Evolutionary conservation across 192 early-diverging fungal genomes (phyloP).

Genomic region (Gaertneriomyces semiglobifer): DNA sequence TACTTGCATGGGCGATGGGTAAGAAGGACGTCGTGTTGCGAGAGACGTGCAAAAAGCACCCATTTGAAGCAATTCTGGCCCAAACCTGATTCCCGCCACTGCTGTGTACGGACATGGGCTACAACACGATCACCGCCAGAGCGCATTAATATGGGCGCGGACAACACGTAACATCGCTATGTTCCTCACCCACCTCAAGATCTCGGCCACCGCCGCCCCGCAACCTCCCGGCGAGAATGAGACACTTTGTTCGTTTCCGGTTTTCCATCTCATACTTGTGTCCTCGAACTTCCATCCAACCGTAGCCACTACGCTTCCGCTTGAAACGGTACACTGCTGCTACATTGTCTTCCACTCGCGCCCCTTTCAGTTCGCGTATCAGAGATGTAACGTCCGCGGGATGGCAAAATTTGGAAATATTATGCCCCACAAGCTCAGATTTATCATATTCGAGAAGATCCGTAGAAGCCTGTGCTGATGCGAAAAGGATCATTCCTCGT

Average conservation of each 20-base stretch:
- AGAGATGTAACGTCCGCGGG: constrained; percentile 62
- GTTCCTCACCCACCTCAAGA: constrained; percentile 36
- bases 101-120: neutral
- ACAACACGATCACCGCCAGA: no score
- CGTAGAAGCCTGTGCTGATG: constrained; percentile 37
- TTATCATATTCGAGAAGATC: constrained; percentile 46
- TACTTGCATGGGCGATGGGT: constrained; percentile 7
- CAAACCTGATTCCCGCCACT: constrained; percentile 44
- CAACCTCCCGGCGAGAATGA: constrained; percentile 49
- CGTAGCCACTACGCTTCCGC: constrained; percentile 42
- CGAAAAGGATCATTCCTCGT: constrained; percentile 66
- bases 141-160: no score
- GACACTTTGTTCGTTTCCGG: constrained; percentile 54
- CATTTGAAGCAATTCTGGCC: constrained; percentile 58
- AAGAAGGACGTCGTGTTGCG: constrained; percentile 23
- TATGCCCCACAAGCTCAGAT: constrained; percentile 50
- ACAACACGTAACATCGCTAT: constrained; percentile 13
- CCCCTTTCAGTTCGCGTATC: constrained; percentile 60
- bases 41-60: constrained; percentile 47
- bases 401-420: constrained; percentile 47
- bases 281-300: constrained; percentile 57
- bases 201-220: constrained; percentile 3
- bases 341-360: constrained; percentile 43
- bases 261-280: constrained; percentile 51
- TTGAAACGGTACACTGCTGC: constrained; percentile 58